Base-by-base conservation (phyloP, 495 filamentous ascomycete genomes). In the Lichenothelia convexa region DNA sequence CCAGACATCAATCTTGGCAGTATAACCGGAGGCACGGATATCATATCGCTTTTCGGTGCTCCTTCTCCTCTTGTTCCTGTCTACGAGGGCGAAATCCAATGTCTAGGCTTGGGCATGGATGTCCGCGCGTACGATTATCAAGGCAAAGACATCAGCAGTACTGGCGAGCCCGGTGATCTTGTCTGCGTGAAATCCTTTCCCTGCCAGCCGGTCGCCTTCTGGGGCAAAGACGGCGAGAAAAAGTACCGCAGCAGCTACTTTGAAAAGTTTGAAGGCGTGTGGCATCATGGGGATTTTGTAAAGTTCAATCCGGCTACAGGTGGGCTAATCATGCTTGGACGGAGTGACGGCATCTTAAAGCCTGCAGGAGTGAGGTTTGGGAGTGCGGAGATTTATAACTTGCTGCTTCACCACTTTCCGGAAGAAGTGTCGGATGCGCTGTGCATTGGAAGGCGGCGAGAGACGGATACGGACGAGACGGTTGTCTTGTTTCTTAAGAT, bases 201-300 rank as follows among this genome's bases (percentile, higher is more conserved):
- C 3, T 86, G 78, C 43, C 84, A 93, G 50, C 89, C 89, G 0
- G 68, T 92, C 11, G 72, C 67, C 43, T 97, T 97, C 60, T 94
- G 79, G 70, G 82, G 81, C 11, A 48, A 60, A 0, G 60, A 58
- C 2, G 83, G 85, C n/a, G 61, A 66, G 8, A 65, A 68, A 16
- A 73, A 78, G 47, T 95, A 95, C 56, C 64, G 63, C 30, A 71
- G 68, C 34, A 80, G 72, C 45, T 97, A 97, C 55, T 97, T 97
- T 45, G 80, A 86, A 38, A 67, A 70, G 9, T 93, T 93, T 47
- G 64, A 62, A 2, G 57, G 58, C 36, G 59, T 92, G 18, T 95
- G 87, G 89, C 84, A 93, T 53, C 89, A 97, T 50, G 89, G 89
- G 2, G 89, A 97, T 51, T 94, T 93, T 48, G 69, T 93, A 11